These are phyloP conservation scores for Nicotiana otophora DNA, from an alignment of 257 asterid genomes.

Conservation along the genomic window DNA sequence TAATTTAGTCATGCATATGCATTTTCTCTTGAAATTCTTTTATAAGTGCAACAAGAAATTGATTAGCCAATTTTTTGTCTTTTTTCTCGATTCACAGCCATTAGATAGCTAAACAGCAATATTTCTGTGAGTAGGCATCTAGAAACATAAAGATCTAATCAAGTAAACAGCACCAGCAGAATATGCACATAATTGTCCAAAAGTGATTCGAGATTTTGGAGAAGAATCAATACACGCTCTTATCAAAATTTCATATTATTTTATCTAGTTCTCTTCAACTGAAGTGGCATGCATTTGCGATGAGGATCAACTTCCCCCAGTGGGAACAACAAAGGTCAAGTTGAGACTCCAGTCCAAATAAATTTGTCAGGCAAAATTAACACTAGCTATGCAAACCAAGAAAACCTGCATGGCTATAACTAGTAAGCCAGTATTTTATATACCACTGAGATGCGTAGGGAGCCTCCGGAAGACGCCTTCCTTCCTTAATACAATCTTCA, in stretches of 20 bases:
- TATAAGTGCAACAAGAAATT: neutral
- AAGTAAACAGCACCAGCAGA: neutral
- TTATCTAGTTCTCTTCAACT: neutral
- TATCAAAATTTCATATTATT: neutral
- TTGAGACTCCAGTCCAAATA: neutral
- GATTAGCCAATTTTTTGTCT: neutral
- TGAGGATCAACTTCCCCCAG: neutral
- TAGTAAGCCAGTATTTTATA: constrained; percentile 1
- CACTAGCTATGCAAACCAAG: neutral
- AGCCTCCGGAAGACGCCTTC: constrained; percentile 52
- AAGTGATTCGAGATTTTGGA: neutral
- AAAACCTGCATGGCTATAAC: neutral
- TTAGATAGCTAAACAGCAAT: neutral
- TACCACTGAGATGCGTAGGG: constrained; percentile 62
- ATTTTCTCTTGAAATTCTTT: neutral
- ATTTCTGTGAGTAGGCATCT: neutral
- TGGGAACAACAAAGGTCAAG: neutral
- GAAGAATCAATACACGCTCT: neutral
- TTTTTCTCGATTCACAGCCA: neutral
- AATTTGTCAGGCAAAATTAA: neutral
- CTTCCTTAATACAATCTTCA: constrained; percentile 69
- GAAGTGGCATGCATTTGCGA: neutral
- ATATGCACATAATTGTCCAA: neutral
- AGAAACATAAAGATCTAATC: neutral
- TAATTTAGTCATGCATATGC: neutral